phyloP scores from a whole-genome alignment of 352 stramenopile genomes.

The Phytophthora sansomeana region DNA sequence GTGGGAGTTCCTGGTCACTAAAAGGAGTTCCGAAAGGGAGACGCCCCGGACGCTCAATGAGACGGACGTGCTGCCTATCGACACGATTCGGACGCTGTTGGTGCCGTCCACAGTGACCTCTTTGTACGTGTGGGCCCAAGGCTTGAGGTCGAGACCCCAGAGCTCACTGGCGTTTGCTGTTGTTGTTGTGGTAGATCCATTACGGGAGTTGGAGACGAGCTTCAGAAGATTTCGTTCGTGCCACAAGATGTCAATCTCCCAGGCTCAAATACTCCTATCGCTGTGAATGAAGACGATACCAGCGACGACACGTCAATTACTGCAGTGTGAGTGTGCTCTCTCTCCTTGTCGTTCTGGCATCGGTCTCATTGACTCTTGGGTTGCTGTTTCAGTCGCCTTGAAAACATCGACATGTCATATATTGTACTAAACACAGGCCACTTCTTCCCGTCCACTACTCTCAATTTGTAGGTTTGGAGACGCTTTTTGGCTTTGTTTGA shows the following conservation, averaged over 20 bases:
- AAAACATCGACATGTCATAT: constrained; percentile 42
- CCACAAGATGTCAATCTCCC: constrained; percentile 35
- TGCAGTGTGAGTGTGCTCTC: constrained; percentile 28
- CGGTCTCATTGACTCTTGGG: background rate
- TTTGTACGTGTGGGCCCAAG: constrained; percentile 35
- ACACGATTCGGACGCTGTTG: constrained; percentile 45
- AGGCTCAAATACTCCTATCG: constrained; percentile 33
- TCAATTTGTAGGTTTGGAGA: constrained; percentile 32
- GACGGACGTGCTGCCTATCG: constrained; percentile 37
- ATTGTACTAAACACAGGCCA: constrained; percentile 28
- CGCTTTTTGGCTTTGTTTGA: background rate
- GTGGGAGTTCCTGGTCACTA: constrained; percentile 46
- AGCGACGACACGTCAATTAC: constrained; percentile 30
- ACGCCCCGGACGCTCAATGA: constrained; percentile 22
- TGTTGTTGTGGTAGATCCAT: constrained; percentile 19
- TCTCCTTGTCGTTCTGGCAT: background rate
- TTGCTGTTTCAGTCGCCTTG: constrained; percentile 28
- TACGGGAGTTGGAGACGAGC: constrained; percentile 28
- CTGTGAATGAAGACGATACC: constrained; percentile 30
- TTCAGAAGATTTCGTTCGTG: constrained; percentile 34
- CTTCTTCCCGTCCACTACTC: constrained; percentile 36
- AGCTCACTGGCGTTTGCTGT: background rate
- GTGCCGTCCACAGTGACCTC: constrained; percentile 38
- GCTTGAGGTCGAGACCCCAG: too few relatives aligned
- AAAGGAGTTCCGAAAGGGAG: constrained; percentile 7